These are phyloP conservation scores for Cryptococcus jaspeensis DNA, from an alignment of 1,284 basidiomycete species.

Conservation along the genomic window DNA sequence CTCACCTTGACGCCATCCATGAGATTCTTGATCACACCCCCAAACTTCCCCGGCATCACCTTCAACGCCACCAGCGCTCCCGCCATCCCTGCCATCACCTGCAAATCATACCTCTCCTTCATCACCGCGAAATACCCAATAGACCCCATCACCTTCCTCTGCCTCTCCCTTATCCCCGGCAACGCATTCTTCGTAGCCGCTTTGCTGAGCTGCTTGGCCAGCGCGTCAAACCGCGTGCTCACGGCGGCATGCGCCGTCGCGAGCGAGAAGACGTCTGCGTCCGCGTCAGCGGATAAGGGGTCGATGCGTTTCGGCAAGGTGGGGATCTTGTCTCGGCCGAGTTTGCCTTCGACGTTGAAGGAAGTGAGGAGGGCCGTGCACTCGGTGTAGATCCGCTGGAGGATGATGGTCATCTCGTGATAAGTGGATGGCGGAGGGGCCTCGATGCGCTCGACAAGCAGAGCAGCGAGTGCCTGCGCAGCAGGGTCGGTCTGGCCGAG, in stretches of 20 bases:
- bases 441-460: conserved; percentile 72
- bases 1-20: conserved; percentile 96
- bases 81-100: conserved; percentile 84
- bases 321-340: conserved; percentile 76
- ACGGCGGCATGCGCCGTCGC: conserved; percentile 73
- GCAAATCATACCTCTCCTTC: conserved; percentile 82
- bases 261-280: conserved; percentile 70
- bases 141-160: conserved; percentile 66
- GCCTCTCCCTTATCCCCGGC: conserved; percentile 73
- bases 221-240: conserved; percentile 67
- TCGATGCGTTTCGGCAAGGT: conserved; percentile 75
- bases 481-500: conserved; percentile 55
- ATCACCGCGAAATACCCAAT: conserved; percentile 80
- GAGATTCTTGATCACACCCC: conserved; percentile 91
- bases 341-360: conserved; percentile 81
- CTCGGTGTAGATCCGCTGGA: conserved; percentile 77
- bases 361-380: conserved; percentile 75
- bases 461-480: conserved; percentile 64
- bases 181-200: conserved; percentile 76
- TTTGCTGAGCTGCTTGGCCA: conserved; percentile 58
- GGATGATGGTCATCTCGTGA: conserved; percentile 83
- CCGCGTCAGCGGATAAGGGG: conserved; percentile 60
- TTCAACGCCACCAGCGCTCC: conserved; percentile 84
- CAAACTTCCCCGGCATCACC: conserved; percentile 86
- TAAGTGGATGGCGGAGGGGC: conserved; percentile 73